phyloP scores from a whole-genome alignment of 257 asterid genomes.

The Thymus mandschuricus region DNA sequence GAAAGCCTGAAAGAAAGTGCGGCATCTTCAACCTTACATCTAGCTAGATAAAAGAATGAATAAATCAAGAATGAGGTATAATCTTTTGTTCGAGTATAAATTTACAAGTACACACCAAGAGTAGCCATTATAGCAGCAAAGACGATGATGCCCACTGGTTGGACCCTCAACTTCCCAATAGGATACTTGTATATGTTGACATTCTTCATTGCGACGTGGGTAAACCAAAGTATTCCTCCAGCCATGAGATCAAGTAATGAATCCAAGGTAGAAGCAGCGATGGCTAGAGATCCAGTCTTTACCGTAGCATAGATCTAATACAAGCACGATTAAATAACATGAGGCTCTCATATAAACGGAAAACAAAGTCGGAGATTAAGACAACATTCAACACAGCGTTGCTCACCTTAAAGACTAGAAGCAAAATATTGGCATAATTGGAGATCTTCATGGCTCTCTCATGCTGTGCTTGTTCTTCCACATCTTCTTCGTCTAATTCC shows the following conservation, averaged over 20 bases:
- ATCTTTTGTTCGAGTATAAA: conserved; percentile 4
- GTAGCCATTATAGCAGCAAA: conserved; percentile 98
- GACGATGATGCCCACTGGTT: conserved; percentile 90
- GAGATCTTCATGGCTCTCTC: conserved; percentile 93
- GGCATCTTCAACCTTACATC: neutral
- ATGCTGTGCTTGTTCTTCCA: conserved; percentile 62
- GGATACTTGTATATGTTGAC: conserved; percentile 88
- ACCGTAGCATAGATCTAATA: conserved; percentile 72
- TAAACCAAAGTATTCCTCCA: conserved; percentile 92
- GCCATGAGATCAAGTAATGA: conserved; percentile 97
- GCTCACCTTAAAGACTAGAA: conserved; percentile 74
- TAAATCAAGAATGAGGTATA: neutral
- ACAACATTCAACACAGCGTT: neutral
- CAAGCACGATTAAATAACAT: conserved; percentile 7
- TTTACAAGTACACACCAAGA: conserved; percentile 57
- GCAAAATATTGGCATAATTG: conserved; percentile 71
- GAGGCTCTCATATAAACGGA: neutral
- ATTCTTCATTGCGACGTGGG: conserved; percentile 81
- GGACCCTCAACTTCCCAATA: conserved; percentile 92
- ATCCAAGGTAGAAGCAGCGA: conserved; percentile 96
- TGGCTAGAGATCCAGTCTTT: conserved; percentile 83
- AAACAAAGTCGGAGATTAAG: neutral
- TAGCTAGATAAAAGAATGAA: neutral
- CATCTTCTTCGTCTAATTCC: conserved; percentile 58
- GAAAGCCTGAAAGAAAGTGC: conserved; percentile 61